Base-by-base conservation (phyloP, 305 asterid genomes). In the Stenogyne calaminthoides region DNA sequence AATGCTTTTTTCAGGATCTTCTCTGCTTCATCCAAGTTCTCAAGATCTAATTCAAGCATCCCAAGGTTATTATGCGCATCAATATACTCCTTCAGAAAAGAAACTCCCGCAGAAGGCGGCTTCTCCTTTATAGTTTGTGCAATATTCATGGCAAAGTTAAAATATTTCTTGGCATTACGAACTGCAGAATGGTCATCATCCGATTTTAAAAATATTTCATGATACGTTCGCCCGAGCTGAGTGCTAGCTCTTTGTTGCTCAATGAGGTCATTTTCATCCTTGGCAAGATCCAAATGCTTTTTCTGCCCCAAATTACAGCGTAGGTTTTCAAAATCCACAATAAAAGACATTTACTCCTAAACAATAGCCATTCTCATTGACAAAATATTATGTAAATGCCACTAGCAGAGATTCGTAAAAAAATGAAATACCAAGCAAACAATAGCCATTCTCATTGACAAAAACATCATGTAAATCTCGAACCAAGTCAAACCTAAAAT, bases 161-260 rank as follows among this genome's bases (percentile, higher is more conserved):
- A 95, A 85, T 95, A 93, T 77, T 87, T 91, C 80, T 90, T 89
- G 65, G 96, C 96, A 78, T 85, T 88, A 57, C 88, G 84, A 64
- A 92, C 77, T 10, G 99, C 84, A 36, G 34, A 54, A 67, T 91
- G 97, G 81, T 95, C 96, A 79, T 89, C 88, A 6, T 95, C 94
- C 3, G 96, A 92, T 76, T 77, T 85, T 63, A 89, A 6, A 81
- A 95, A 95, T 74, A 92, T 81, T 80, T 95, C 98, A 82, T 95
- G 93, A 78, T 92, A 95, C 55, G 97, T 89, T 77, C 99, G 88
- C 61, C 99, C 99, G 40, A 95, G 97, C 85, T 95, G 99, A 47
- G 99, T 95, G 79, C 86, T 83, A 29, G 98, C 98, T 84, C 99
- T 86, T 83, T 92, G 98, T 84, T 95, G 97, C 87, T 95, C 98